Evolutionary conservation across 257 asterid genomes (phyloP).

Genomic region (Forsythia suspensa): DNA sequence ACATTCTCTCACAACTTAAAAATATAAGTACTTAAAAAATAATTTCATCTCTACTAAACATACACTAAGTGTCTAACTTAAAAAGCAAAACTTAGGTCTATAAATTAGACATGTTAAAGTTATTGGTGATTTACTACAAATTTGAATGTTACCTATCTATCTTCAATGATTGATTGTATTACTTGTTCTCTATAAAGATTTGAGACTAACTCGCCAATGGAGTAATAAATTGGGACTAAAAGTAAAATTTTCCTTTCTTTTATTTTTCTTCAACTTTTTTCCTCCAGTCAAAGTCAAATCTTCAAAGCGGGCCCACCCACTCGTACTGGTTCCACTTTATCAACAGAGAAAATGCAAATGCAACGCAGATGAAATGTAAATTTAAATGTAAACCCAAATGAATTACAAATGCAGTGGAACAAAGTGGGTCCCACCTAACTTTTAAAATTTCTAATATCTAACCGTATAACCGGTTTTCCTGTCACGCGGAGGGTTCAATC

Average conservation of each 20-base stretch:
- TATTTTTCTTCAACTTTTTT: not conserved
- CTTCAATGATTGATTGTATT: too few relatives aligned
- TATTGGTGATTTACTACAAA: too few relatives aligned
- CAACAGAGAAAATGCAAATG: conserved; percentile 27
- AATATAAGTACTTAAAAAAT: too few relatives aligned
- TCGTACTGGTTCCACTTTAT: conserved; percentile 44
- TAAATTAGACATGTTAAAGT: not conserved
- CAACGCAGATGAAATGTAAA: conserved; percentile 21
- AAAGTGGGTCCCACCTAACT: conserved; percentile 23
- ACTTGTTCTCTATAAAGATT: not conserved
- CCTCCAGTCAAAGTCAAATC: conserved; percentile 62
- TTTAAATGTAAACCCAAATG: conserved; percentile 18
- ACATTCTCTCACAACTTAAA: too few relatives aligned
- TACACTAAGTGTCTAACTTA: too few relatives aligned
- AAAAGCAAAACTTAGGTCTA: too few relatives aligned
- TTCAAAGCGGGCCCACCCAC: conserved; percentile 44
- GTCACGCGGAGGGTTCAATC: conserved; percentile 33
- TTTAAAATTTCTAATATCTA: not conserved
- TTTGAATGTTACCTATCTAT: not conserved
- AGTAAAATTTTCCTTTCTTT: not conserved
- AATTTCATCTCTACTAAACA: too few relatives aligned
- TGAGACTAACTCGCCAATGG: not conserved
- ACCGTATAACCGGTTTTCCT: conserved; percentile 26
- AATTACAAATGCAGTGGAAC: not conserved
- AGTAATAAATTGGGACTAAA: not conserved